Percentiles rank a stretch among this genome's conserved stretches.
Evolutionary conservation across 352 stramenopile species (phyloP).

Genomic region (Globisporangium paroecandrum): DNA sequence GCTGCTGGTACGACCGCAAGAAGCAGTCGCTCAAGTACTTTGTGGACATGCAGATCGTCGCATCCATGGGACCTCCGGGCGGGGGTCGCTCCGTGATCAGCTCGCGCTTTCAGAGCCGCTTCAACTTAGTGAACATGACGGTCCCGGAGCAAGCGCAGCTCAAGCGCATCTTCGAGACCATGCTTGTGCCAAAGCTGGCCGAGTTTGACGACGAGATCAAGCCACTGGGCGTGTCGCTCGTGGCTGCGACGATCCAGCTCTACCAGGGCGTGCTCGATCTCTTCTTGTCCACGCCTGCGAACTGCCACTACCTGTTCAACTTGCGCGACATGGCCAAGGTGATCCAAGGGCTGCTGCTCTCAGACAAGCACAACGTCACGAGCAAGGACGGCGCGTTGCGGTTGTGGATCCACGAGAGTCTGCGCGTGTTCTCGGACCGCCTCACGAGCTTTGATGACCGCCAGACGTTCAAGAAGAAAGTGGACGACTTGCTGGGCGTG

Average conservation of each 20-base stretch:
- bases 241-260: conserved; percentile 81
- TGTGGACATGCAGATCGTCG: conserved; percentile 88
- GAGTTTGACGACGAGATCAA: conserved; percentile 91
- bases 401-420: conserved; percentile 89
- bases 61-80: conserved; percentile 84
- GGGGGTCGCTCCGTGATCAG: conserved; percentile 87
- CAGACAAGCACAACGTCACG: conserved; percentile 69
- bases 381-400: conserved; percentile 71
- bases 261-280: conserved; percentile 83
- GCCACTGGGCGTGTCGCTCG: conserved; percentile 60
- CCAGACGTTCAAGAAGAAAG: conserved; percentile 85
- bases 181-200: conserved; percentile 79
- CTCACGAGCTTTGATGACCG: conserved; percentile 88
- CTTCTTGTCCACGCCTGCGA: conserved; percentile 86
- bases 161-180: conserved; percentile 87
- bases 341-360: conserved; percentile 76
- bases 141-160: conserved; percentile 81
- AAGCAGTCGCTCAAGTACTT: conserved; percentile 91
- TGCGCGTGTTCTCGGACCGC: conserved; percentile 89
- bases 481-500: conserved; percentile 69
- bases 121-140: conserved; percentile 90
- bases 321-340: conserved; percentile 88
- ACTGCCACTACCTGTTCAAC: conserved; percentile 90
- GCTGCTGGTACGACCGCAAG: conserved; percentile 90
- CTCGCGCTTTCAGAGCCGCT: conserved; percentile 87